Base-by-base conservation (phyloP, 306 rosid species). In the Quercus aquifolioides region DNA sequence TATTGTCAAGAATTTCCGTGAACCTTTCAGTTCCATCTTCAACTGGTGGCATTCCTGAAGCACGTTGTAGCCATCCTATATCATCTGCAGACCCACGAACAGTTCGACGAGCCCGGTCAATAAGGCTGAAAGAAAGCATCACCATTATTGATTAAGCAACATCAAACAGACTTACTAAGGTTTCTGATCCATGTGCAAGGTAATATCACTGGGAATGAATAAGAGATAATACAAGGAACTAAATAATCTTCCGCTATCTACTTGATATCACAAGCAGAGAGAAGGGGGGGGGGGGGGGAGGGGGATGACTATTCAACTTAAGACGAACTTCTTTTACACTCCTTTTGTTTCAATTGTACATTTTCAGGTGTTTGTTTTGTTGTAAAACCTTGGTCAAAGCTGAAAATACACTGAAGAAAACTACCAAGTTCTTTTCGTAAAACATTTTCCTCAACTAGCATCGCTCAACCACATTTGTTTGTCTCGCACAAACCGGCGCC, bases 71-170 rank as follows among this genome's bases (percentile, higher is more conserved):
- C 99, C 99, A 96, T 33, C 99, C 99, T 79, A 96, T 93, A 83
- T 96, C 99, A 85, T 91, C 98, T 38, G 97, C 94, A 26, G 98
- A 96, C 49, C 99, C 99, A 56, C 85, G 93, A 35, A 96, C 94
- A 71, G 98, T 96, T 87, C 84, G 92, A 73, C 94, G 86, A 78
- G 94, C 97, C 19, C 98, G 88, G 18, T 93, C 92, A 81, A 91
- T 79, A 76, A 96, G 90, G 83, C 98, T 96, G 92, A 82, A 84
- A 83, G 76, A 49, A 60, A 60, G 84, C 28, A 72, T 75, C 74
- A 80, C 57, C 59, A 84, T 72, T 74, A 65, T 76, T 73, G 35
- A 78, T 78, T 55, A 52, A 35, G 71, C 67, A 54, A 21, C 58
- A 10, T 56, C 69, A 82, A 54, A 52, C 69, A 18, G 49, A n/a